Evolutionary conservation across 73 alveolate species (phyloP).

Genomic region (Paraurostyla sp.): DNA sequence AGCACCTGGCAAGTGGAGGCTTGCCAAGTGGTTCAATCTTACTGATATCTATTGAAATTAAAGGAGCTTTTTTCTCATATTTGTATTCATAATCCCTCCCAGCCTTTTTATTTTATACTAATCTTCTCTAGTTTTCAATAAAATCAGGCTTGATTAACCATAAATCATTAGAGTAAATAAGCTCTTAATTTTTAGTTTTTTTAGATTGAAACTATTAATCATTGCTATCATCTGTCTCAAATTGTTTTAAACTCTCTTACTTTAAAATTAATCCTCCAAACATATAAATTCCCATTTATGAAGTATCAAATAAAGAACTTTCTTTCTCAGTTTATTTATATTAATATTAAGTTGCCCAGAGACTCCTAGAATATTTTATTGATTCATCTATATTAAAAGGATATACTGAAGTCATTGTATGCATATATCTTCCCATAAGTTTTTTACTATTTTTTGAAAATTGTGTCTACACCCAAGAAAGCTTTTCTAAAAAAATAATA

Average conservation of each 20-base stretch:
- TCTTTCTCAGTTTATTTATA: not conserved
- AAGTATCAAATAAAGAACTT: not conserved
- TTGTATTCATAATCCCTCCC: not conserved
- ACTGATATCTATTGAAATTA: not conserved
- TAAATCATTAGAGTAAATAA: not conserved
- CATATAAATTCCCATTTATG: not conserved
- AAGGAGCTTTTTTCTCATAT: not conserved
- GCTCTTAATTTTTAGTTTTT: not conserved
- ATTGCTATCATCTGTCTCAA: not conserved
- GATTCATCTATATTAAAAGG: not conserved
- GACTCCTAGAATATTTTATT: not conserved
- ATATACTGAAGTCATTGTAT: constrained; percentile 9
- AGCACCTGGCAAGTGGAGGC: constrained; percentile 47
- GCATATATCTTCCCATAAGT: constrained; percentile 5
- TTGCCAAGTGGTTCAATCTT: not conserved
- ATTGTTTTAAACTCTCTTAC: not conserved
- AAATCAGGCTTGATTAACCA: constrained; percentile 18
- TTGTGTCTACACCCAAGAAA: constrained; percentile 9
- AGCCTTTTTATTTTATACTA: not conserved
- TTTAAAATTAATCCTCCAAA: constrained; percentile 26
- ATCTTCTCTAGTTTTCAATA: not conserved
- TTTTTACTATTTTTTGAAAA: not conserved
- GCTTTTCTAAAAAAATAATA: not conserved
- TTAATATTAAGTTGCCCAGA: not conserved
- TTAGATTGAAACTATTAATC: not conserved